These are phyloP conservation scores for Dioszegia crocea DNA, from an alignment of 768 basidiomycete species.

Conservation along the genomic window DNA sequence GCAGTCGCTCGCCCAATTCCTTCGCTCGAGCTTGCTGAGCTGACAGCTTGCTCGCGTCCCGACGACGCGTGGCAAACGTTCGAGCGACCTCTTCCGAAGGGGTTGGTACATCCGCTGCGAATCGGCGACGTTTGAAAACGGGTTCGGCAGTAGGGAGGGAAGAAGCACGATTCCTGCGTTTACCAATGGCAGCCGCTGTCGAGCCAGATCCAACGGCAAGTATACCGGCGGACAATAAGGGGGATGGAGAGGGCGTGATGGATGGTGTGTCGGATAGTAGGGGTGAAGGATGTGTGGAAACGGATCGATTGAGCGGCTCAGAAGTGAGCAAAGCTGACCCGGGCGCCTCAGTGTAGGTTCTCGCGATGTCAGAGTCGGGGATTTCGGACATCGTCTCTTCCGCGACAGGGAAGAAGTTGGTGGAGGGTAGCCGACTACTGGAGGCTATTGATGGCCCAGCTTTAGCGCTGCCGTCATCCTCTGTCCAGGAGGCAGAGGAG, in stretches of 20 bases:
- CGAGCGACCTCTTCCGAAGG: conserved; percentile 23
- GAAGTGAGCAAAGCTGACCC: conserved; percentile 34
- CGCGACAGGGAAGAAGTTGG: neutral
- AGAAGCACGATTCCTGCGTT: conserved; percentile 14
- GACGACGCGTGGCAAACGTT: conserved; percentile 7
- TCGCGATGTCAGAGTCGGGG: too few relatives aligned
- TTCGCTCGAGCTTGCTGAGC: conserved; percentile 20
- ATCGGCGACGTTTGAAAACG: conserved; percentile 22
- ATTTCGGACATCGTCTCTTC: neutral
- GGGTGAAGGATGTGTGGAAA: conserved; percentile 10
- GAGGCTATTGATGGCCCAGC: neutral
- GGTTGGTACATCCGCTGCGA: conserved; percentile 14
- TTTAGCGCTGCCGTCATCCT: neutral
- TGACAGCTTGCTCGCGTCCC: conserved; percentile 12
- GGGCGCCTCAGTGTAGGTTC: neutral
- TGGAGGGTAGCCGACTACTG: conserved; percentile 7
- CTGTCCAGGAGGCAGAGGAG: neutral
- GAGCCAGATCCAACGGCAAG: neutral
- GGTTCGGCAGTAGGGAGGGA: conserved; percentile 25
- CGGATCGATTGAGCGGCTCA: conserved; percentile 31
- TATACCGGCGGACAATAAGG: conserved; percentile 5
- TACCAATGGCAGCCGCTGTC: neutral
- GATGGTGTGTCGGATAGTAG: conserved; percentile 1
- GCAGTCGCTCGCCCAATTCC: conserved; percentile 15
- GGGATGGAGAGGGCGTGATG: neutral